A percentile compares a stretch with the other conserved stretches of the same genome.
Conservation (phyloP, 495 filamentous ascomycete species). For the Trichoderma reesei region DNA sequence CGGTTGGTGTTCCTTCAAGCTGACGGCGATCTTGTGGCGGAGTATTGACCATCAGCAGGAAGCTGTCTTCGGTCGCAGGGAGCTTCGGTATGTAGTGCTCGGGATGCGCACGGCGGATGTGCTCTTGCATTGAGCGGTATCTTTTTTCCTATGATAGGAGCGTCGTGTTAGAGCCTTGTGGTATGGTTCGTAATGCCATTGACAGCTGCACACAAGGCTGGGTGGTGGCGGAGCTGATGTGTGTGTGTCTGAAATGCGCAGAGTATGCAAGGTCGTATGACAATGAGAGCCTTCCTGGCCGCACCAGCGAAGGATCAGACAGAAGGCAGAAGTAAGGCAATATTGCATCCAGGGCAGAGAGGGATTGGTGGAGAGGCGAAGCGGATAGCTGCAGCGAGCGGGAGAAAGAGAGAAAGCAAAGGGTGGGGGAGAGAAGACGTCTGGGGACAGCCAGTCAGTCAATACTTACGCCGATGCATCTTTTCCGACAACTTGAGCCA, state of each 20-base stretch:
- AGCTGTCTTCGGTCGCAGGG: constrained; percentile 97
- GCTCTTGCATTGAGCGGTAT: constrained; percentile 98
- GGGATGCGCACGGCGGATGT: constrained; percentile 94
- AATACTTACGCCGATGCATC: constrained; percentile 87
- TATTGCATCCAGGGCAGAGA: not conserved
- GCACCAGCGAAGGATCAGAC: not conserved
- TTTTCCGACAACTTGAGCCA: constrained; percentile 93
- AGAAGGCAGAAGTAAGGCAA: not conserved
- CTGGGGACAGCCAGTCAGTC: not conserved
- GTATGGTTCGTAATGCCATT: not conserved
- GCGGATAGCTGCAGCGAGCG: not conserved
- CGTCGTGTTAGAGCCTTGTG: not conserved
- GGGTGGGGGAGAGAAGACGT: too few species aligned
- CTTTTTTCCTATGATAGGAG: constrained; percentile 68
- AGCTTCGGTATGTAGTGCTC: constrained; percentile 98
- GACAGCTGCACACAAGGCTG: not conserved
- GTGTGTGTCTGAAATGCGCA: not conserved
- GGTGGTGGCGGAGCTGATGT: not conserved
- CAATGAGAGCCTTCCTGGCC: not conserved
- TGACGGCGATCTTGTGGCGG: constrained; percentile 73
- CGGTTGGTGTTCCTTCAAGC: constrained; percentile 9
- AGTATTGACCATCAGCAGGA: constrained; percentile 87
- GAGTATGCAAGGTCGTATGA: too few species aligned
- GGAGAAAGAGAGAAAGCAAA: constrained; percentile 11
- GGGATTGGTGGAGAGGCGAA: not conserved